phyloP scores from a whole-genome alignment of 148 eudicot genomes.

The Rhododendron williamsianum region DNA sequence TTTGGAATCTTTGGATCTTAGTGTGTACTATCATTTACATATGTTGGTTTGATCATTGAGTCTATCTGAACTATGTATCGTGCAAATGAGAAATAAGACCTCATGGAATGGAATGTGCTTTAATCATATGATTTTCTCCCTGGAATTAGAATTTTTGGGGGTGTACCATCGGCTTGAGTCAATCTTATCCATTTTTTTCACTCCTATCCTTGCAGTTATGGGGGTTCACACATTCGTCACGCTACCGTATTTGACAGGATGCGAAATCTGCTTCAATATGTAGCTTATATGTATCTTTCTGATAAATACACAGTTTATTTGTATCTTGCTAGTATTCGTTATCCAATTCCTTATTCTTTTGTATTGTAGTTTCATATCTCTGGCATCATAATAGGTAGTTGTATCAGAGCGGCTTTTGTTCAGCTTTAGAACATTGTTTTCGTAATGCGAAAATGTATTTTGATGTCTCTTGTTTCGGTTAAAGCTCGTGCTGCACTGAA shows the following conservation, averaged over 20 bases:
- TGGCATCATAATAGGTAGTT: not conserved
- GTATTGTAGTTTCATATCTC: not conserved
- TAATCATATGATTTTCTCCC: not conserved
- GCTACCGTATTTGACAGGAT: conserved; percentile 32
- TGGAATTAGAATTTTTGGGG: not conserved
- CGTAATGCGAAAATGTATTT: not conserved
- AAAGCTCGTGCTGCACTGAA: not conserved
- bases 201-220: conserved; percentile 57
- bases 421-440: not conserved
- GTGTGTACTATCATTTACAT: not conserved
- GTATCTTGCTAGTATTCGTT: not conserved
- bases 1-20: not conserved
- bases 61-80: not conserved
- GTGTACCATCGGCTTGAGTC: not conserved
- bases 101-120: not conserved
- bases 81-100: not conserved
- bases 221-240: conserved; percentile 82
- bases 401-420: not conserved
- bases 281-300: not conserved
- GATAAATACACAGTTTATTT: not conserved
- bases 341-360: not conserved
- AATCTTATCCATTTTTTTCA: not conserved
- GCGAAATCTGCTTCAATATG: not conserved
- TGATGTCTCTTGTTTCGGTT: not conserved
- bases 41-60: not conserved